Percentiles rank a stretch among this genome's conserved stretches.
Evolutionary conservation across 2,329 filamentous ascomycete genomes (phyloP).

Genomic region (Pseudopyrenochaeta lycopersici): DNA sequence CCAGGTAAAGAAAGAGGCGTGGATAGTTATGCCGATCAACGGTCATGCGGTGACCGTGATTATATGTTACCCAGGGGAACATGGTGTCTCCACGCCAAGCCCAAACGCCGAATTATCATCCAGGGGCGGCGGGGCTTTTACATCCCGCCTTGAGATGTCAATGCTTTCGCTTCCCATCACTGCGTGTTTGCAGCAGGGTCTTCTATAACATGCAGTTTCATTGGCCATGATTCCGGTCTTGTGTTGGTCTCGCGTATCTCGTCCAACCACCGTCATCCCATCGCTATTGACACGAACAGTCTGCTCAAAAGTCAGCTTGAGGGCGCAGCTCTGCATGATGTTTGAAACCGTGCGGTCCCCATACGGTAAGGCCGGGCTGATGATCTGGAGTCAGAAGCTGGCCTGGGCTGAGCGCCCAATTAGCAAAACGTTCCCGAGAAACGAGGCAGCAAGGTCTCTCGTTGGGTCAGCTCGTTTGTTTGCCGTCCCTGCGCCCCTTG

Average conservation of each 20-base stretch:
- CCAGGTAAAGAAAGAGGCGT: conserved; percentile 23
- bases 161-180: conserved; percentile 11
- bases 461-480: conserved; percentile 33
- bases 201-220: conserved; percentile 15
- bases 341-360: conserved; percentile 30
- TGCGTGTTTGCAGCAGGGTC: conserved; percentile 20
- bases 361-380: conserved; percentile 20
- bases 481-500: conserved; percentile 29
- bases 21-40: conserved; percentile 30
- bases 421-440: conserved; percentile 26
- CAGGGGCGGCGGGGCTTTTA: conserved; percentile 29
- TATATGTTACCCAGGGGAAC: conserved; percentile 33
- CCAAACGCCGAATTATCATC: conserved; percentile 12
- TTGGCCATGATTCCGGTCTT: conserved; percentile 8
- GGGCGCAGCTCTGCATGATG: conserved; percentile 12
- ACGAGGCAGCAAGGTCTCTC: conserved; percentile 30
- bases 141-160: conserved; percentile 21
- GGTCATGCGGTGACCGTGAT: conserved; percentile 23
- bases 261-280: conserved; percentile 14
- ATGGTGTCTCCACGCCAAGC: conserved; percentile 24
- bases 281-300: conserved; percentile 10
- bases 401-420: conserved; percentile 11
- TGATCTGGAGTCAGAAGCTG: conserved; percentile 5
- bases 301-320: conserved; percentile 7
- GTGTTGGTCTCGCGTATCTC: conserved; percentile 10